Conservation (phyloP, 169 alveolate species). For the Ichthyophthirius multifiliis region DNA sequence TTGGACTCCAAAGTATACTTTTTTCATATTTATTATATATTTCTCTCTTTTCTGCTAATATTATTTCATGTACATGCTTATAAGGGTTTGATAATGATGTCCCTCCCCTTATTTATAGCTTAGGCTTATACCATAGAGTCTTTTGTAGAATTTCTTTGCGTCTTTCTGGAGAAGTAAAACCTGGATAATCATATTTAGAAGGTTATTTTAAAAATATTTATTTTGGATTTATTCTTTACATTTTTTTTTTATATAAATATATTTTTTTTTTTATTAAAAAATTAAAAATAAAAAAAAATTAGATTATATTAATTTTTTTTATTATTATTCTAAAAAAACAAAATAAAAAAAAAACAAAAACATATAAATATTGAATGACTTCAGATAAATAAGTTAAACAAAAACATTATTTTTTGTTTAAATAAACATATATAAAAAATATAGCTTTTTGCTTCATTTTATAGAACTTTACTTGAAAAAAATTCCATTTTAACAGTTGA, state of each 20-base stretch:
- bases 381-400: too few species aligned
- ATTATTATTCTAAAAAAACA: too few species aligned
- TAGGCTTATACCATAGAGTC: slow-evolving; percentile 1
- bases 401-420: too few species aligned
- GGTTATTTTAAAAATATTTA: slow-evolving; percentile 27
- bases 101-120: slow-evolving; percentile 37
- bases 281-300: too few species aligned
- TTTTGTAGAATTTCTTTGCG: slow-evolving; percentile 26
- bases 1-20: slow-evolving; percentile 38
- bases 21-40: slow-evolving; percentile 24
- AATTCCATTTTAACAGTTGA: slow-evolving; percentile 91
- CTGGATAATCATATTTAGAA: slow-evolving; percentile 24
- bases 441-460: slow-evolving; percentile 63
- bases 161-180: slow-evolving; percentile 25
- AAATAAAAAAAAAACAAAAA: too few species aligned
- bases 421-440: background rate
- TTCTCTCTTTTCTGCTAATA: slow-evolving; percentile 37
- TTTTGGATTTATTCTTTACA: slow-evolving; percentile 43
- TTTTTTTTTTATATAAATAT: background rate
- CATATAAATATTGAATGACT: too few species aligned
- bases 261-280: too few species aligned
- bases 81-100: slow-evolving; percentile 37
- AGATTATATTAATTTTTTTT: too few species aligned
- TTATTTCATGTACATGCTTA: slow-evolving; percentile 29
- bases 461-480: slow-evolving; percentile 90